These are phyloP conservation scores for Trichothecium roseum DNA, from an alignment of 2,329 filamentous ascomycete genomes.

Conservation along the genomic window DNA sequence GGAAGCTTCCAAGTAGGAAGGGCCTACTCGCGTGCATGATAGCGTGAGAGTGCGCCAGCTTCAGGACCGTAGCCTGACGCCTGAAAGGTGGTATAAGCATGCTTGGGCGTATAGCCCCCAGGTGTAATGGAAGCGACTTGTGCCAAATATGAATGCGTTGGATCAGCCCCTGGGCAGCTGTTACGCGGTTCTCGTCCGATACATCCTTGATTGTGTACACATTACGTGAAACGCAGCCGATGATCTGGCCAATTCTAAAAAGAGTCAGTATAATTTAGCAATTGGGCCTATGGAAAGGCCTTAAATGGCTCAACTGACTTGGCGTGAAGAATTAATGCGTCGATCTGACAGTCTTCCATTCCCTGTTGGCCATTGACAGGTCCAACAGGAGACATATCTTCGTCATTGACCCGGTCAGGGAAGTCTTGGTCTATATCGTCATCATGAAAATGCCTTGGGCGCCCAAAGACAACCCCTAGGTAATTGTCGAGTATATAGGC, in stretches of 20 bases:
- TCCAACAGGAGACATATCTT: conserved; percentile 37
- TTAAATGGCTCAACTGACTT: no score
- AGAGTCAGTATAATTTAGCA: neutral
- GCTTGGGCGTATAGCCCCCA: conserved; percentile 28
- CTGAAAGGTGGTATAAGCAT: conserved; percentile 31
- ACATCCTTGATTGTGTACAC: conserved; percentile 25
- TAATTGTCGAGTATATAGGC: conserved; percentile 53
- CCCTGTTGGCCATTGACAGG: conserved; percentile 15
- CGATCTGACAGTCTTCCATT: conserved; percentile 36
- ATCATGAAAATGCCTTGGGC: conserved; percentile 48
- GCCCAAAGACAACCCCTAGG: conserved; percentile 49
- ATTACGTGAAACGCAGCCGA: conserved; percentile 22
- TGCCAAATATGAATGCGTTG: conserved; percentile 26
- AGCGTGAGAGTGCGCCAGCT: conserved; percentile 41
- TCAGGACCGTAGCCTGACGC: conserved; percentile 38
- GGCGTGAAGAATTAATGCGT: conserved; percentile 33
- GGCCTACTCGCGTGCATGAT: conserved; percentile 43
- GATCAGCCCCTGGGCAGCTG: conserved; percentile 23
- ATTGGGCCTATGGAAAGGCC: no score
- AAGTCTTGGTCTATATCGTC: conserved; percentile 52
- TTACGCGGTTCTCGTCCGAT: conserved; percentile 21
- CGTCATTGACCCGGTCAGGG: conserved; percentile 43
- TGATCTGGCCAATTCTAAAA: conserved; percentile 21
- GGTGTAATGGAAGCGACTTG: conserved; percentile 25
- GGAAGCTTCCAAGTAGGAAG: conserved; percentile 34